Evolutionary conservation across 2,329 filamentous ascomycete genomes (phyloP).

Genomic region (Penicillium sp.): DNA sequence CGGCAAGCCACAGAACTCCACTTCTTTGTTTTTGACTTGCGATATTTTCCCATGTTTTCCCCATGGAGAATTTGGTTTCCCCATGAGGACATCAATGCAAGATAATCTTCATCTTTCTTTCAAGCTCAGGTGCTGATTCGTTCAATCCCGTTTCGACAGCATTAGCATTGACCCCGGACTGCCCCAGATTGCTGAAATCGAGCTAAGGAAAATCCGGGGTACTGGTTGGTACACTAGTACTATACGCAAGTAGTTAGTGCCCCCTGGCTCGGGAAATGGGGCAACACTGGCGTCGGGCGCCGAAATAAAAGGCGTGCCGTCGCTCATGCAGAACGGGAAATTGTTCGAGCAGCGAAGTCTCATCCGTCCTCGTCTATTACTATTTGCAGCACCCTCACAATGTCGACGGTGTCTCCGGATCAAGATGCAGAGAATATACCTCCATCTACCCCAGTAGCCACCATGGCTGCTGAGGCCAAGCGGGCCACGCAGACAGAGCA

Average conservation of each 20-base stretch:
- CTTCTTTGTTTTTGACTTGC: not conserved
- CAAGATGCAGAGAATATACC: not conserved
- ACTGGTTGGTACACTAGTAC: not conserved
- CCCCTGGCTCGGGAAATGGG: not conserved
- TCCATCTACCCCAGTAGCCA: not conserved
- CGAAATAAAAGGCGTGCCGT: not conserved
- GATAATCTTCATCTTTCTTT: not conserved
- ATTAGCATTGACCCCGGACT: not conserved
- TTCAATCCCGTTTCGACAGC: not conserved
- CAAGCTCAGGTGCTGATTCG: not conserved
- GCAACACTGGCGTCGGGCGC: not conserved
- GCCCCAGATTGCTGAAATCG: not conserved
- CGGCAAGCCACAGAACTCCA: not conserved
- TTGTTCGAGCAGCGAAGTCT: not conserved
- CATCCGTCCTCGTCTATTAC: not conserved
- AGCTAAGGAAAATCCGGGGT: not conserved
- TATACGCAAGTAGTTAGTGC: not conserved
- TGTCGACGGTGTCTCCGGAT: not conserved
- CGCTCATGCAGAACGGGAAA: not conserved
- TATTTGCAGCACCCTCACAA: not conserved
- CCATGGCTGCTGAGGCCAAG: conserved; percentile 9
- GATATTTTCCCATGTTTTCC: not conserved
- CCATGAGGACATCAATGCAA: not conserved
- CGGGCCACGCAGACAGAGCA: conserved; percentile 31
- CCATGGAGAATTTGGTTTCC: not conserved